Percentiles rank a stretch among this genome's conserved stretches.
These are phyloP conservation scores for Catunica adiposa DNA, from an alignment of 2,329 filamentous ascomycete genomes.

Conservation along the genomic window DNA sequence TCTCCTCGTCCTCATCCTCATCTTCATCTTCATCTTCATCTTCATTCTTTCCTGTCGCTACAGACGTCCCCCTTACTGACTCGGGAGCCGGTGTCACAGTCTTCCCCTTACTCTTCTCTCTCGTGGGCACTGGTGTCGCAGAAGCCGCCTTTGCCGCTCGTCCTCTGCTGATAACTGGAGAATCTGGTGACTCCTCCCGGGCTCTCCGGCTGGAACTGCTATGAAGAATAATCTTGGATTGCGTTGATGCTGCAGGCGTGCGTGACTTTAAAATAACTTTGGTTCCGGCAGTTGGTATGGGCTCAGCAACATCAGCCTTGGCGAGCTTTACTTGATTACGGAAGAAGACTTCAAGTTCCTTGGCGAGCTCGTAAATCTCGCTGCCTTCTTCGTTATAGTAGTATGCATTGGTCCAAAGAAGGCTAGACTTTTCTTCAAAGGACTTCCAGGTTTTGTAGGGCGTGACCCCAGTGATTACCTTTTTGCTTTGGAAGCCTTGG, in stretches of 20 bases:
- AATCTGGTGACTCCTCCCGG: constrained; percentile 7
- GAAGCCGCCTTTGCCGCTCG: background rate
- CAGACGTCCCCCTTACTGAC: background rate
- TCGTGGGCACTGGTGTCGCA: constrained; percentile 1
- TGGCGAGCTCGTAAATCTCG: constrained; percentile 61
- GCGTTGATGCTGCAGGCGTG: constrained; percentile 5
- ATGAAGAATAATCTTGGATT: constrained; percentile 49
- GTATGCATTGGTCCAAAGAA: constrained; percentile 76
- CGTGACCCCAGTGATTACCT: constrained; percentile 42
- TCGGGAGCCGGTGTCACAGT: constrained; percentile 6
- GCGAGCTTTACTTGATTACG: constrained; percentile 52
- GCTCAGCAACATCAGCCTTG: constrained; percentile 54
- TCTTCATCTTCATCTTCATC: constrained; percentile 1
- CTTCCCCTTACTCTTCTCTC: constrained; percentile 10
- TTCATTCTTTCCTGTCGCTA: background rate
- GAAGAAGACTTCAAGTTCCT: constrained; percentile 64
- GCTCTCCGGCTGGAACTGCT: constrained; percentile 28
- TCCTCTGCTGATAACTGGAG: background rate
- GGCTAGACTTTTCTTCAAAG: constrained; percentile 62
- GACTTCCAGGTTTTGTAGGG: constrained; percentile 70
- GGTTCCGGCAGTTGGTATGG: constrained; percentile 30
- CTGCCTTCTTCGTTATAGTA: constrained; percentile 88
- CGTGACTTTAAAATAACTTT: constrained; percentile 23
- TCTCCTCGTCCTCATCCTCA: background rate
- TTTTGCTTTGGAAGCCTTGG: constrained; percentile 53